Evolutionary conservation across 1,139 yeast genomes (phyloP), one percentile per base, ranked within the genome.

Genomic region (Yamadazyma atmosphaerica): DNA sequence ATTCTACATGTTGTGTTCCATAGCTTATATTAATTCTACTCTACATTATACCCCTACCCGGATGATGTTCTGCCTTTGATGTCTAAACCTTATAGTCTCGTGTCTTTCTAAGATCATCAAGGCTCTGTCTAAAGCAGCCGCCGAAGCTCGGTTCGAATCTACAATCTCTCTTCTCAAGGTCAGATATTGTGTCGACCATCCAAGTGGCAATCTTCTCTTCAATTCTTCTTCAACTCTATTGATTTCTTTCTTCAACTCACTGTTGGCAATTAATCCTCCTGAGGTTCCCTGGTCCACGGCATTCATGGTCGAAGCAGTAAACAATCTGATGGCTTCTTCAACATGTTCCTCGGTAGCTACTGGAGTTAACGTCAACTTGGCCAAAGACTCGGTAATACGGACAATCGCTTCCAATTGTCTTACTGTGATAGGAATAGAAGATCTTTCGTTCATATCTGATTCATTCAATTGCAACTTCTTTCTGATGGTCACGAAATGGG

Each of bases 351-450:
- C 94, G 3, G 81, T 78, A 2, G 97, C 98, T 15, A 89, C 76
- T 1, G 97, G 94, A 8, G 84, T 76, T 40, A 94, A 70, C 41
- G 83, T 82, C 45, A 94, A 63, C 60, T 94, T 94, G 13, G 98
- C 98, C 44, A 94, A 70, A 2, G 96, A 81, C 64, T 94, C 99
- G 1, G 98, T 81, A 40, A 92, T 94, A 72, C 99, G 92, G 37
- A 92, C 81, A 51, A 94, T 88, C 32, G 99, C 98, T 65, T 94
- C 99, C 47, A 94, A 74, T 68, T 94, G 99, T 74, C 99, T 89
- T 32, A 94, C 82, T 0, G 99, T 94, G 55, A 94, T 92, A 18
- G 99, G 99, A 56, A 94, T 92, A 1, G 96, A 86, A 0, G 98
- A 89, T 53, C 97, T 76, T 60, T 86, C 96, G 46, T 88, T 84